Conservation (phyloP, 2,329 filamentous ascomycete genomes). For the Verticillium alfalfae region DNA sequence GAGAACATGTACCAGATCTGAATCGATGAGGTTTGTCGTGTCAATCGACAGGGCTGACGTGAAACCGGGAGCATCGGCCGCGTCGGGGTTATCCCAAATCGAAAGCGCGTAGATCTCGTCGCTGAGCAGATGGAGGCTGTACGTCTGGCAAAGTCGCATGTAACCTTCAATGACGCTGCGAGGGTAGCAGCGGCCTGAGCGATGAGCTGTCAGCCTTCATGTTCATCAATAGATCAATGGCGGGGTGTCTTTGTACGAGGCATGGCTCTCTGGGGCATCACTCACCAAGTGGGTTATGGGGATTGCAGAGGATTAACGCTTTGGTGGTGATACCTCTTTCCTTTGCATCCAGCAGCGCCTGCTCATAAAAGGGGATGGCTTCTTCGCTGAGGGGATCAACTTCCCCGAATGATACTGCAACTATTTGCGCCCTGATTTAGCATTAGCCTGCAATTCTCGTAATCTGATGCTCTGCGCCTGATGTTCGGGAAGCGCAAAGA, state of each 20-base stretch:
- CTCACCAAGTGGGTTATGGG: constrained; percentile 43
- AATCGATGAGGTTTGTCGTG: constrained; percentile 36
- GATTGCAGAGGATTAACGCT: constrained; percentile 44
- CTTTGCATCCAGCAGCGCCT: constrained; percentile 30
- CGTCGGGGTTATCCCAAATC: constrained; percentile 33
- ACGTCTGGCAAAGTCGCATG: constrained; percentile 39
- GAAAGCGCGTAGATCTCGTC: constrained; percentile 47
- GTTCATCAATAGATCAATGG: no score
- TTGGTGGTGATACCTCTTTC: constrained; percentile 32
- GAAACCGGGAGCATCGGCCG: constrained; percentile 28
- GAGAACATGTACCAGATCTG: constrained; percentile 43
- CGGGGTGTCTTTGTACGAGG: no score
- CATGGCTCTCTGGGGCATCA: background rate
- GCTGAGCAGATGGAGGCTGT: constrained; percentile 47
- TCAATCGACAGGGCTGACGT: constrained; percentile 40
- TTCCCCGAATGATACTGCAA: constrained; percentile 36
- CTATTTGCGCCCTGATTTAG: constrained; percentile 27
- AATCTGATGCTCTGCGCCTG: background rate
- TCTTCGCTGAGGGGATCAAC: constrained; percentile 34
- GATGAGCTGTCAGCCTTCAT: no score
- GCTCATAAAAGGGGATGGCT: constrained; percentile 38
- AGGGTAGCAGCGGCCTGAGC: constrained; percentile 36
- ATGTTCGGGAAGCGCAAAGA: no score
- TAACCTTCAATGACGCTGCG: constrained; percentile 30
- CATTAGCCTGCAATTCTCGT: background rate